Percentiles rank a stretch among this genome's conserved stretches.
phyloP scores from a whole-genome alignment of 306 rosid species.

The Fagus sylvatica region DNA sequence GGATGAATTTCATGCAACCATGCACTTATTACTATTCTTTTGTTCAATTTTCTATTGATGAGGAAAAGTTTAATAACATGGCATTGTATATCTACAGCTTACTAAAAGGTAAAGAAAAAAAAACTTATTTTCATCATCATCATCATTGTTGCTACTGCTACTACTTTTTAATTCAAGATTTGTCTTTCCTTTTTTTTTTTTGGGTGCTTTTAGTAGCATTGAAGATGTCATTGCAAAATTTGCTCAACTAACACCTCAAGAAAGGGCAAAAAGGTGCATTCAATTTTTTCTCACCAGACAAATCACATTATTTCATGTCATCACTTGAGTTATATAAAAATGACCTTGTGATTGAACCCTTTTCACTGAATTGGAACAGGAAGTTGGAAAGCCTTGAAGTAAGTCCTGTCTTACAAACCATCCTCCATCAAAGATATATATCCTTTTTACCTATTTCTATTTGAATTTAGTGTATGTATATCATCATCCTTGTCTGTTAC shows the following conservation, averaged over 20 bases:
- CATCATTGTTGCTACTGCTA: background rate
- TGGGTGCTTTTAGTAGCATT: constrained; percentile 44
- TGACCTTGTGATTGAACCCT: constrained; percentile 20
- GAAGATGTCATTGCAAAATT: constrained; percentile 78
- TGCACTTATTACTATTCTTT: too few species aligned
- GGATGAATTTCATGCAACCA: background rate
- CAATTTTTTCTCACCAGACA: background rate
- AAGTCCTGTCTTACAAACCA: constrained; percentile 35
- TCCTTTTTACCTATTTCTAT: background rate
- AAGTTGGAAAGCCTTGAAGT: constrained; percentile 87
- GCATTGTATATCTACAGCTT: background rate
- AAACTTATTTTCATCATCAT: background rate
- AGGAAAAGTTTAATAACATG: background rate
- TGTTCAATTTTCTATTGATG: background rate
- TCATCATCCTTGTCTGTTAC: constrained; percentile 3
- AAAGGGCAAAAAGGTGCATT: constrained; percentile 69
- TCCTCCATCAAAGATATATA: background rate
- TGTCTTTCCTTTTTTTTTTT: background rate
- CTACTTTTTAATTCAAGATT: background rate
- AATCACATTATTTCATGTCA: background rate
- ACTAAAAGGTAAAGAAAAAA: background rate
- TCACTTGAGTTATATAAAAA: background rate
- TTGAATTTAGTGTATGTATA: background rate
- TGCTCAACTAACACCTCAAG: constrained; percentile 76
- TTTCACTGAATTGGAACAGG: constrained; percentile 53